Conservation (phyloP, 345 rosid genomes). For the Corchorus capsularis region DNA sequence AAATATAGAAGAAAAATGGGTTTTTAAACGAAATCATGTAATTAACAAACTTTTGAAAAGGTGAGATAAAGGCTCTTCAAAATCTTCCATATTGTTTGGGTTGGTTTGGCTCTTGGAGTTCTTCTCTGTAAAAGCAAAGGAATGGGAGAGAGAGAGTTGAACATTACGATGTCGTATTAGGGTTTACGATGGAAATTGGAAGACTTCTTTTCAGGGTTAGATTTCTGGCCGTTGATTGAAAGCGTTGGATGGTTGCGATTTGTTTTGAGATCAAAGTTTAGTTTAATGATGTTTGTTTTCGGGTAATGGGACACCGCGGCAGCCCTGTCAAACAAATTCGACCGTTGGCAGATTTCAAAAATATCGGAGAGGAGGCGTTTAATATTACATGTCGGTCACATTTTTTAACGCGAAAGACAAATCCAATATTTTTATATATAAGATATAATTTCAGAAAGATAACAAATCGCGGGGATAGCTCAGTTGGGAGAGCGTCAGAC, state of each 20-base stretch:
- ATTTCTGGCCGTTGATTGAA: not conserved
- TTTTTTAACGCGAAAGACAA: not conserved
- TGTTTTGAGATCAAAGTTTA: not conserved
- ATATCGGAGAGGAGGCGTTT: not conserved
- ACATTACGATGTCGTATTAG: too few species aligned
- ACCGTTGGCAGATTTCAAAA: conserved; percentile 39
- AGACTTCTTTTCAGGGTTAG: not conserved
- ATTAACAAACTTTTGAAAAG: not conserved
- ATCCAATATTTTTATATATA: too few species aligned
- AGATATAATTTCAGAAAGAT: too few species aligned
- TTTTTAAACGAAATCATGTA: conserved; percentile 4
- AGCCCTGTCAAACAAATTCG: conserved; percentile 16
- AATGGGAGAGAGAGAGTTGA: not conserved
- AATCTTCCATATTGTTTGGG: not conserved
- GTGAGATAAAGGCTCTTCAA: conserved; percentile 8
- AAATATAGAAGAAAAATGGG: not conserved
- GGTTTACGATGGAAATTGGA: not conserved
- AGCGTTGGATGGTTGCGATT: conserved; percentile 24
- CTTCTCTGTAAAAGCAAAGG: conserved; percentile 9
- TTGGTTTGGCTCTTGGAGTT: not conserved
- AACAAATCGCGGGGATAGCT: not conserved
- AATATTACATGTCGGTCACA: not conserved
- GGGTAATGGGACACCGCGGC: conserved; percentile 5
- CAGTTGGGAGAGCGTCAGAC: conserved; percentile 76
- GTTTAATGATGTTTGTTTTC: not conserved